Evolutionary conservation across 306 rosid genomes (phyloP).

Genomic region (Carpinus fangiana): DNA sequence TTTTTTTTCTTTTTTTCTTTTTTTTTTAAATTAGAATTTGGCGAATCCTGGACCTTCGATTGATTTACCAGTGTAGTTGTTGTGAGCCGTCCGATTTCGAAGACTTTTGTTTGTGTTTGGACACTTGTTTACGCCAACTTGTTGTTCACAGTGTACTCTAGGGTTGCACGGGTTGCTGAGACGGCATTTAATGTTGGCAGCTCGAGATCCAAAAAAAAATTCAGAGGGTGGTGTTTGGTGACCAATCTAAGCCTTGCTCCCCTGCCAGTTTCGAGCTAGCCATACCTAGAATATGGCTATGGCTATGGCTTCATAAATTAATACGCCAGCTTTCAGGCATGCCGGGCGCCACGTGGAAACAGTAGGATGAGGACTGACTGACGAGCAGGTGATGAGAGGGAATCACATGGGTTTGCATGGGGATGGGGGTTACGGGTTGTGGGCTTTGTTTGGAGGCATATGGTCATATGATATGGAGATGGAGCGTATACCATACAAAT

Average conservation of each 20-base stretch:
- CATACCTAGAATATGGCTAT: background rate
- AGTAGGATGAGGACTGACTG: constrained; percentile 6
- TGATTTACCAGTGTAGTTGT: background rate
- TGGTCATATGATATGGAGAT: too few species aligned
- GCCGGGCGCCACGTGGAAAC: constrained; percentile 15
- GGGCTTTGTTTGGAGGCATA: constrained; percentile 35
- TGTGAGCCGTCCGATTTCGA: constrained; percentile 3
- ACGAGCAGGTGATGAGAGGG: background rate
- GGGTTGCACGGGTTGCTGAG: constrained; percentile 38
- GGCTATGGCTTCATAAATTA: background rate
- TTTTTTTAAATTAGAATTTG: too few species aligned
- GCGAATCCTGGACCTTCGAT: background rate
- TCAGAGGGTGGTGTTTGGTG: constrained; percentile 21
- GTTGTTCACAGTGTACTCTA: constrained; percentile 6
- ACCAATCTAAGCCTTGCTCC: background rate
- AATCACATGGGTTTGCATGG: constrained; percentile 31
- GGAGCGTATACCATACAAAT: too few species aligned
- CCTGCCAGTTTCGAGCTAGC: background rate
- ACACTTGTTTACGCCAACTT: constrained; percentile 41
- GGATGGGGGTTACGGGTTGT: constrained; percentile 11
- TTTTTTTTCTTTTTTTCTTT: too few species aligned
- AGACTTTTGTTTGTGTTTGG: constrained; percentile 2
- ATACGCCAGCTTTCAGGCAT: constrained; percentile 24
- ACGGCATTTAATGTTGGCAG: constrained; percentile 33
- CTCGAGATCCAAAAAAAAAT: constrained; percentile 42